phyloP scores from a whole-genome alignment of 2,329 filamentous ascomycete species.

The Coniochaeta ligniaria region DNA sequence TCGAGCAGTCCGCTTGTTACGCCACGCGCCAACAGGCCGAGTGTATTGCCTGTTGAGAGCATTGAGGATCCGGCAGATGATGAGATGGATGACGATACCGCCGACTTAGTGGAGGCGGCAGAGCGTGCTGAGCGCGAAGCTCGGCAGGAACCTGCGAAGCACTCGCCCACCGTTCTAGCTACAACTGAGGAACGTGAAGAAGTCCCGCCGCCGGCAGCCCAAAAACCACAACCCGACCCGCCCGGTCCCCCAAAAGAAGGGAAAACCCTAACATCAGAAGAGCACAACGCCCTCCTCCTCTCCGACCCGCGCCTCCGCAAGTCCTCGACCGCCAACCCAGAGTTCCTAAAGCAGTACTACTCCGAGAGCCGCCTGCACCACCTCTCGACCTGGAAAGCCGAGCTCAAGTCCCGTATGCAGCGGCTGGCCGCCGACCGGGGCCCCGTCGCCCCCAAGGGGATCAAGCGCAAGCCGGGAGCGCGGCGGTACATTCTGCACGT shows the following conservation, averaged over 20 bases:
- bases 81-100: conserved; percentile 28
- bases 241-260: neutral
- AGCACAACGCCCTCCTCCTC: conserved; percentile 82
- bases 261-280: conserved; percentile 67
- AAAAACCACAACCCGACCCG: neutral
- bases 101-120: conserved; percentile 2
- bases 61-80: conserved; percentile 33
- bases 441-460: conserved; percentile 24
- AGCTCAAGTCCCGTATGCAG: conserved; percentile 84
- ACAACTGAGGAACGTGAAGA: neutral
- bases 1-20: conserved; percentile 12
- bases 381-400: conserved; percentile 92
- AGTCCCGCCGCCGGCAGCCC: neutral
- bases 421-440: conserved; percentile 65
- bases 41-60: conserved; percentile 15
- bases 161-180: neutral
- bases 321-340: conserved; percentile 84
- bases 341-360: conserved; percentile 92
- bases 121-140: neutral
- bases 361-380: conserved; percentile 93
- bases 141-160: neutral
- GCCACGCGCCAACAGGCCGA: conserved; percentile 8
- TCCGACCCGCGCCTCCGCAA: conserved; percentile 80
- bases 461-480: conserved; percentile 51
- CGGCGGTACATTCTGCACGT: conserved; percentile 87